Base-by-base conservation (phyloP, 75 land plant species). In the Picea glauca region DNA sequence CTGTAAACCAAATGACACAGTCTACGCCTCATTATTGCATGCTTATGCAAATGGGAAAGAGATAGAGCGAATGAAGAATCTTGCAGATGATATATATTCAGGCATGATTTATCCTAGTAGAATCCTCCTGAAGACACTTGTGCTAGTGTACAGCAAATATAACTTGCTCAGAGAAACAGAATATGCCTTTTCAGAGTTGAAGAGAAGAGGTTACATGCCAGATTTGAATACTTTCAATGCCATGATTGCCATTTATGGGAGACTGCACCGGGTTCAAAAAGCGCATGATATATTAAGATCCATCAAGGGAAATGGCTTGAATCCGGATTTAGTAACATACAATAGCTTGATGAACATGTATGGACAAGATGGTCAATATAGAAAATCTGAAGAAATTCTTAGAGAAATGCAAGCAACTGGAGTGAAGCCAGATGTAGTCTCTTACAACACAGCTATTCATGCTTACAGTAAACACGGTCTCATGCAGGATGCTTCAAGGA, bases 261-360 rank as follows among this genome's bases (percentile, higher is more conserved):
- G 92, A 87, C 84, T 86, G 79, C 91, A 88, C 46, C 88, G 85
- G 89, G 76, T 91, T 65, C 80, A 76, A 35, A 91, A 91, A 82
- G 93, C 96, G 21, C 75, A 91, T 59, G 90, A 94, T 32, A 84
- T 86, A 5, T 60, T 91, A 33, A 80, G 79, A 26, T 84, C 80
- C 78, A 87, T 95, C 82, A 78, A 75, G 58, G 83, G 81, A 58
- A 83, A 82, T 81, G 91, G 94, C 18, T 83, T 90, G 78, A 87
- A 79, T 30, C 98, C 96, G 13, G 93, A 86, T 72, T 79, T 90
- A 77, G 83, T 93, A 11, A 98, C 99, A 20, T 98, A 95, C 77
- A 98, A 98, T 80, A 85, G 85, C 63, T 80, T 95, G 83, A 95
- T 98, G 87, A 83, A 89, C 62, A 95, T 98, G 96, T 88, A 98